These are phyloP conservation scores for Starmerella vaccinii DNA, from an alignment of 805 yeast species.

Conservation along the genomic window DNA sequence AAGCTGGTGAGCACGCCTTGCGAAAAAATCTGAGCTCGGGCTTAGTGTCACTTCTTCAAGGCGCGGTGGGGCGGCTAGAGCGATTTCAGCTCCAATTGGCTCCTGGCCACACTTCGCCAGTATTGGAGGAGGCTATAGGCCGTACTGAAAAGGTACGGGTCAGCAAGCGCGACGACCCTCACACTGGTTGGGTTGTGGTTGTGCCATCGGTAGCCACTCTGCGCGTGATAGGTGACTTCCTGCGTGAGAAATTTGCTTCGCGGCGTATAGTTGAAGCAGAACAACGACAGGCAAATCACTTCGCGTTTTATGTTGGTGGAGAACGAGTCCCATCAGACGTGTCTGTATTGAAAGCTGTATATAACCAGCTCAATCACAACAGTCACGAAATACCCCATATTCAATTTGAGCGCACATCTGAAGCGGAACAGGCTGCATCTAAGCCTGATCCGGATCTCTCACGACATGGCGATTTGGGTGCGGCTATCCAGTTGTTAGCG, in stretches of 20 bases:
- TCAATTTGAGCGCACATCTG: not conserved
- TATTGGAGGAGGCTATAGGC: slow-evolving; percentile 2
- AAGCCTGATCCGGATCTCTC: not conserved
- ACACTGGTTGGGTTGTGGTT: not conserved
- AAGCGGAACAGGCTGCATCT: not conserved
- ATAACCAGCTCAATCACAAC: not conserved
- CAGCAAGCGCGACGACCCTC: not conserved
- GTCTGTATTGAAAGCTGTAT: slow-evolving; percentile 10
- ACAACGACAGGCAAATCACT: not conserved
- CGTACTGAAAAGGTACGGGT: slow-evolving; percentile 4
- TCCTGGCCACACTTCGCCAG: slow-evolving; percentile 7
- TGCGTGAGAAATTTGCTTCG: slow-evolving; percentile 1
- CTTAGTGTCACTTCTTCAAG: slow-evolving; percentile 10
- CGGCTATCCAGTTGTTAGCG: slow-evolving; percentile 9
- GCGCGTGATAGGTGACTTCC: slow-evolving; percentile 7
- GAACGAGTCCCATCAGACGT: slow-evolving; percentile 7
- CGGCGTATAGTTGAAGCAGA: not conserved
- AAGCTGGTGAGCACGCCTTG: not conserved
- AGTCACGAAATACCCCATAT: slow-evolving; percentile 5
- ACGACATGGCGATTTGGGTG: not conserved
- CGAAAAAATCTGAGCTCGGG: not conserved
- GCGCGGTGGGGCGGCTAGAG: slow-evolving; percentile 12
- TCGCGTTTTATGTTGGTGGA: slow-evolving; percentile 7
- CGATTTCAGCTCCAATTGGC: slow-evolving; percentile 10
- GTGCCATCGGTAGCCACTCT: slow-evolving; percentile 10